These are phyloP conservation scores for Aspergillus tubingensis DNA, from an alignment of 2,329 filamentous ascomycete species.

Conservation along the genomic window DNA sequence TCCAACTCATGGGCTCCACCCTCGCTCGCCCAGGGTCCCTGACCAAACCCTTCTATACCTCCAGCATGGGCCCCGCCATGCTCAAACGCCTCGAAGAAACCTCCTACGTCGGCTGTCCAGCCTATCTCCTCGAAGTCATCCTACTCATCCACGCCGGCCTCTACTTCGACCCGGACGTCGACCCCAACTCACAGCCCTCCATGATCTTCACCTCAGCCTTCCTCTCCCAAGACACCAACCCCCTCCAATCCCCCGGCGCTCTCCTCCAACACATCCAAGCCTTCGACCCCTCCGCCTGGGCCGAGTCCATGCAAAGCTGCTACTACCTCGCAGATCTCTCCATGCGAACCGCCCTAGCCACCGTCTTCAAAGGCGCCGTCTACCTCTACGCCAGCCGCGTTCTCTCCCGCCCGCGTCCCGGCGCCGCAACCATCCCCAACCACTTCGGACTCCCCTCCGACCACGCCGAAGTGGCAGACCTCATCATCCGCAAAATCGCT, in stretches of 20 bases:
- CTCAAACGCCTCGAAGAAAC: conserved; percentile 44
- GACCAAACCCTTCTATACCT: conserved; percentile 42
- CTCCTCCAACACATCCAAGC: conserved; percentile 42
- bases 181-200: conserved; percentile 28
- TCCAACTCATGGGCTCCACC: conserved; percentile 47
- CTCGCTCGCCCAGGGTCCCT: conserved; percentile 43
- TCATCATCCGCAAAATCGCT: conserved; percentile 40
- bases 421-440: conserved; percentile 23
- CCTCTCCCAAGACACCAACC: conserved; percentile 30
- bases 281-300: conserved; percentile 42
- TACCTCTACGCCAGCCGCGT: conserved; percentile 45
- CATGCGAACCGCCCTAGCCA: conserved; percentile 51
- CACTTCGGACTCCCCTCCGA: conserved; percentile 32
- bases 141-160: conserved; percentile 44
- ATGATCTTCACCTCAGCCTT: conserved; percentile 31
- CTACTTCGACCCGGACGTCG: conserved; percentile 32
- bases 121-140: conserved; percentile 43
- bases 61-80: conserved; percentile 37
- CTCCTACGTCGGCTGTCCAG: conserved; percentile 45
- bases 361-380: conserved; percentile 41
- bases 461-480: conserved; percentile 31
- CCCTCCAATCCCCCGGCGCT: conserved; percentile 32
- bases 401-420: conserved; percentile 34
- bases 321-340: conserved; percentile 51
- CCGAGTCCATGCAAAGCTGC: conserved; percentile 40